Evolutionary conservation across 768 basidiomycete species (phyloP).

Genomic region (Boletus vermiculosoides): DNA sequence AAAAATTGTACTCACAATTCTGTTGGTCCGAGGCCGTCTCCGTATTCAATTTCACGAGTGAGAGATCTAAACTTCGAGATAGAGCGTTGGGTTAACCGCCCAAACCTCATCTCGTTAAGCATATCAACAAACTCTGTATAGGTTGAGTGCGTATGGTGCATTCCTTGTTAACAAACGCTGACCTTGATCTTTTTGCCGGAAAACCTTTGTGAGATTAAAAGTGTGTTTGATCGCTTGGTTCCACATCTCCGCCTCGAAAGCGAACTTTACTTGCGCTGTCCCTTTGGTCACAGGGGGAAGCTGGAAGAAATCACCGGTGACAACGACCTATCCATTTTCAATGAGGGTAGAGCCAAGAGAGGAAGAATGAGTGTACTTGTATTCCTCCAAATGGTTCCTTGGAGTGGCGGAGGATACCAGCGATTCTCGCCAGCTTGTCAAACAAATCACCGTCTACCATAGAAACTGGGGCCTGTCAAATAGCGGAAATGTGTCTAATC

Average conservation of each 20-base stretch:
- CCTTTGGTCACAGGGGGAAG: constrained; percentile 86
- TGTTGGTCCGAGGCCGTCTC: constrained; percentile 83
- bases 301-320: constrained; percentile 98
- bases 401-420: constrained; percentile 57
- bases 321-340: constrained; percentile 57
- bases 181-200: constrained; percentile 92
- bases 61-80: constrained; percentile 69
- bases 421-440: constrained; percentile 83
- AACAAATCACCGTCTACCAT: constrained; percentile 96
- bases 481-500: not conserved
- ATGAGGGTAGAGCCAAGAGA: not conserved
- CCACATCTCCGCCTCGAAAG: constrained; percentile 89
- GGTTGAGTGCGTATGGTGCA: constrained; percentile 4
- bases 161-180: constrained; percentile 18
- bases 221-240: constrained; percentile 67
- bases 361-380: constrained; percentile 50
- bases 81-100: constrained; percentile 60
- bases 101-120: constrained; percentile 98
- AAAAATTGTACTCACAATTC: constrained; percentile 65
- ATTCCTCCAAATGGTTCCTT: constrained; percentile 89
- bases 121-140: constrained; percentile 84
- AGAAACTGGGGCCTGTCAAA: constrained; percentile 60
- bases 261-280: constrained; percentile 66
- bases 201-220: constrained; percentile 93
- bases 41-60: constrained; percentile 67